phyloP scores from a whole-genome alignment of 306 rosid genomes.

The Casuarina glauca region DNA sequence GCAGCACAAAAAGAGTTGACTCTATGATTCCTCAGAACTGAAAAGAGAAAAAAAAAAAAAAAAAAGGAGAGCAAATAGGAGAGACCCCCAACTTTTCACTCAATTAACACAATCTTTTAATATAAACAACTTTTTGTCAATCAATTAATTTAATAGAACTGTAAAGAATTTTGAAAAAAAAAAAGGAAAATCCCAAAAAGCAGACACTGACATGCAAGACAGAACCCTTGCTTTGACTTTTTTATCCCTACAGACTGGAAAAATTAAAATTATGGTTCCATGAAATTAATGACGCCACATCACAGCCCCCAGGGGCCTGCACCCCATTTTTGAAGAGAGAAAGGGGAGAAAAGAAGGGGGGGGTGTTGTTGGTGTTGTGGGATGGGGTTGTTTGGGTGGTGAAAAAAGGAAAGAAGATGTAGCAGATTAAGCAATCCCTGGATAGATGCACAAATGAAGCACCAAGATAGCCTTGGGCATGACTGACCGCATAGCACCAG shows the following conservation, averaged over 20 bases:
- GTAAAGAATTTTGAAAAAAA: neutral
- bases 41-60: neutral
- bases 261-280: neutral
- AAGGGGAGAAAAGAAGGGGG: no score
- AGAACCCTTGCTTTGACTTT: neutral
- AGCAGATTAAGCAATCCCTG: neutral
- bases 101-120: neutral
- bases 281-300: neutral
- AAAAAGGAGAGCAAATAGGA: neutral
- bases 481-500: neutral
- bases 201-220: neutral
- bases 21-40: neutral
- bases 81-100: neutral
- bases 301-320: no score
- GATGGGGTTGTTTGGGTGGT: no score
- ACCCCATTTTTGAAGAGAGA: no score
- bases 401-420: neutral
- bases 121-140: neutral
- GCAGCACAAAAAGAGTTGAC: neutral
- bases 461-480: neutral
- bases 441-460: neutral
- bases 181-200: neutral
- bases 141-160: neutral
- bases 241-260: neutral
- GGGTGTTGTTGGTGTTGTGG: no score